Base-by-base conservation (phyloP, 148 eudicot genomes). In the Camellia japonica region DNA sequence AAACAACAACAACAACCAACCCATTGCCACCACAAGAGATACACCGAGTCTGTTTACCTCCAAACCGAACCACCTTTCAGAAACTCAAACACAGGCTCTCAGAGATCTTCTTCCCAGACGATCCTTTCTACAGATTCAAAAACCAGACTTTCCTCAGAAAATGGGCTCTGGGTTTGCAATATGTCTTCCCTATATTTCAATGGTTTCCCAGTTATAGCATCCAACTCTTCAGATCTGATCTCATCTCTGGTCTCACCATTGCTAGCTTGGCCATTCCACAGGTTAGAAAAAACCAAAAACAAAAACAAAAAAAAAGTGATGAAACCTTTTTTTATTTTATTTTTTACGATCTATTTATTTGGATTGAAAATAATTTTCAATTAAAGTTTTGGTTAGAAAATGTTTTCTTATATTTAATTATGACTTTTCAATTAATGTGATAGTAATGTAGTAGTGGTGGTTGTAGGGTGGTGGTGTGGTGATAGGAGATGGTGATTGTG, bases 171-270 rank as follows among this genome's bases (percentile, higher is more conserved):
- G 85, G 81, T 6, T 79, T 93, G 7, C 93, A 91, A 67, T 93
- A 79, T 80, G 81, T 91, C 67, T 89, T 93, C 78, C 97, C 97
- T 11, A 80, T 93, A 64, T 82, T 89, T 47, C 86, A 87, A 30
- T 93, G 97, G 97, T 89, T 80, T 2, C 95, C 92, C 0, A 78
- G 76, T 81, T 93, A 93, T 15, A 83, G 19, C n/a, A 80, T 91
- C 44, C 23, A n/a, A 8, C 86, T 90, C n/a, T 74, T 93, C 30
- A 80, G 87, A 68, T 87, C 95, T 68, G 97, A 93, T 80, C 77
- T 93, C n/a, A 82, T 93, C 41, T 87, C 97, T 54, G 97, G 97
- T 2, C 90, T 93, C 78, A 93, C 97, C 81, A 93, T 93, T 88
- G 94, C 97, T 16, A 93, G 95, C 80, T 89, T 93, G 23, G 91